A percentile compares a stretch with the other conserved stretches of the same genome.
phyloP scores from a whole-genome alignment of 768 basidiomycete genomes.

The Leccinum variicolor region DNA sequence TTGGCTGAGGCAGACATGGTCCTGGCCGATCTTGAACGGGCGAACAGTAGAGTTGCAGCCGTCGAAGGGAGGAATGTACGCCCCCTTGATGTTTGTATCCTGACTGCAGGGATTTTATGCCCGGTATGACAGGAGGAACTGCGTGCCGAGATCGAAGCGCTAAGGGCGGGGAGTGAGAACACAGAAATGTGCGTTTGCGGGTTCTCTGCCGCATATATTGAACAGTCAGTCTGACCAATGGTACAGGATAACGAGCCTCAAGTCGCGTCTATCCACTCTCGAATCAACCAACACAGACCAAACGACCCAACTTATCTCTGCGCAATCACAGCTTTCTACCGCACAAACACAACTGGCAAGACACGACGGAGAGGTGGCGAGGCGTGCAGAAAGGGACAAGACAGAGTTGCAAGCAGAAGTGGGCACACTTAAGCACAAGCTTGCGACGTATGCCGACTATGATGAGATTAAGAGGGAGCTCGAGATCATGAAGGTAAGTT shows the following conservation, averaged over 20 bases:
- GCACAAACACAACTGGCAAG: slow-evolving; percentile 18
- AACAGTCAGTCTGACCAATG: not conserved
- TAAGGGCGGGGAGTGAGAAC: slow-evolving; percentile 73
- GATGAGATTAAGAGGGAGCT: slow-evolving; percentile 98
- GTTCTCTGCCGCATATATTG: not conserved
- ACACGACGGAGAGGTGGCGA: slow-evolving; percentile 12
- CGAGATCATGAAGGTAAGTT: slow-evolving; percentile 92
- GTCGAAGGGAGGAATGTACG: slow-evolving; percentile 91
- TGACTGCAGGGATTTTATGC: not conserved
- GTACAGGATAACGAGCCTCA: slow-evolving; percentile 39
- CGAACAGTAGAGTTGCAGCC: slow-evolving; percentile 89
- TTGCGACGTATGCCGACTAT: slow-evolving; percentile 80
- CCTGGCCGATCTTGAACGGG: slow-evolving; percentile 88
- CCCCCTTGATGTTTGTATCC: not conserved
- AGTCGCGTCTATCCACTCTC: slow-evolving; percentile 68
- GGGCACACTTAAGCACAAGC: slow-evolving; percentile 60
- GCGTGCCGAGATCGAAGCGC: slow-evolving; percentile 90
- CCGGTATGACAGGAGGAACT: slow-evolving; percentile 69
- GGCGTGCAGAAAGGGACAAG: slow-evolving; percentile 17
- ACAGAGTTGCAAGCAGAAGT: slow-evolving; percentile 54
- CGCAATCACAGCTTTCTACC: slow-evolving; percentile 19
- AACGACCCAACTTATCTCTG: slow-evolving; percentile 11
- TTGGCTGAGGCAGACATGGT: slow-evolving; percentile 95
- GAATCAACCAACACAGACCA: slow-evolving; percentile 49
- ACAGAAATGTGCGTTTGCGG: slow-evolving; percentile 56